phyloP scores from a whole-genome alignment of 108 stramenopile species.

The Skeletonema potamos region DNA sequence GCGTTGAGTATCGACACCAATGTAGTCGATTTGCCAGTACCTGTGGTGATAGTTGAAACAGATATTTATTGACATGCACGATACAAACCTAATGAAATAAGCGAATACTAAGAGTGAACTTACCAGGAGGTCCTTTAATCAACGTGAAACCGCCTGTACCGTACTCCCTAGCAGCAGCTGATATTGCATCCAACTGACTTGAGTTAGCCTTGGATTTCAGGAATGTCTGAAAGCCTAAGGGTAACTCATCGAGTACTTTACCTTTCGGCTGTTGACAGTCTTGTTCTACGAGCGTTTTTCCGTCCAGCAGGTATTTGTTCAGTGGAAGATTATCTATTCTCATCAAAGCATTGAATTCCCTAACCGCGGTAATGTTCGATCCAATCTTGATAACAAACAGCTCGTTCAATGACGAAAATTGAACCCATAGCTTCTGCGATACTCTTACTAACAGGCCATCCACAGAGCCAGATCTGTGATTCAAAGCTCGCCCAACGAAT shows the following conservation, averaged over 20 bases:
- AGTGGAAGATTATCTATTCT: slow-evolving; percentile 36
- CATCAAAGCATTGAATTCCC: slow-evolving; percentile 49
- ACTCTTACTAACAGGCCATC: slow-evolving; percentile 45
- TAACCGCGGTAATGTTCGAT: slow-evolving; percentile 51
- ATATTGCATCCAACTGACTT: slow-evolving; percentile 49
- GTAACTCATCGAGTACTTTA: slow-evolving; percentile 22
- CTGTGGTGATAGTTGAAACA: slow-evolving; percentile 11
- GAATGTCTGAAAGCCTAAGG: slow-evolving; percentile 45
- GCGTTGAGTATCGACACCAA: slow-evolving; percentile 74
- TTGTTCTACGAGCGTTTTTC: not conserved
- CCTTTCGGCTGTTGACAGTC: not conserved
- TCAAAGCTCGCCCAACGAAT: slow-evolving; percentile 41
- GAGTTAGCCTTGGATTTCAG: slow-evolving; percentile 44
- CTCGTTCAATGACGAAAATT: slow-evolving; percentile 34
- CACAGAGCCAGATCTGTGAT: slow-evolving; percentile 28
- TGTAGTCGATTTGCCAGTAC: slow-evolving; percentile 84
- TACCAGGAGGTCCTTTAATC: slow-evolving; percentile 65
- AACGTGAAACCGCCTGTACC: slow-evolving; percentile 56
- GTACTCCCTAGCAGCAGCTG: slow-evolving; percentile 42
- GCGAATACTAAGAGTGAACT: not conserved
- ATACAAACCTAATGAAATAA: not conserved
- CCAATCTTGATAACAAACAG: slow-evolving; percentile 46
- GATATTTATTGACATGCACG: not conserved
- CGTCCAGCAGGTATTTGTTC: slow-evolving; percentile 34
- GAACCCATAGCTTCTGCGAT: slow-evolving; percentile 36